These are phyloP conservation scores for Phlyctochytrium bullatum DNA, from an alignment of 192 early-diverging fungal genomes.

Conservation along the genomic window DNA sequence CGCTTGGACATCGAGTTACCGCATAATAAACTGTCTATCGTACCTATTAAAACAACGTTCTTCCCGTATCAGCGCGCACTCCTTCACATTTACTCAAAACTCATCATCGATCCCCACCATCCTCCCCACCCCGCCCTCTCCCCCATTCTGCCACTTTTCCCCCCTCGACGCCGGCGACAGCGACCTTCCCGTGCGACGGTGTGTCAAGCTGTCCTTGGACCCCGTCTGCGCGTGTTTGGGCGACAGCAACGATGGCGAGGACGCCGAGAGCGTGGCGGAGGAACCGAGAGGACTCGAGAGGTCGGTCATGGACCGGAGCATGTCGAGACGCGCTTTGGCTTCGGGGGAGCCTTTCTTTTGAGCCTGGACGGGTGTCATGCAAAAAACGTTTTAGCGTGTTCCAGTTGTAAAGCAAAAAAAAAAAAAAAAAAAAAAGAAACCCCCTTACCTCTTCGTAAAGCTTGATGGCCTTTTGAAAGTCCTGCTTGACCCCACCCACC, in stretches of 20 bases:
- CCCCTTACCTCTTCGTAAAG: slow-evolving; percentile 42
- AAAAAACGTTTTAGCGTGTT: neutral
- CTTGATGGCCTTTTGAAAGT: slow-evolving; percentile 36
- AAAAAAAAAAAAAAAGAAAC: neutral
- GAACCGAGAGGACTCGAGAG: neutral
- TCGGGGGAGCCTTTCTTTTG: slow-evolving; percentile 2
- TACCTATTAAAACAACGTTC: too few species aligned
- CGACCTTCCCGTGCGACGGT: too few species aligned
- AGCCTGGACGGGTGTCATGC: neutral
- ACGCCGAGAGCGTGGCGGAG: neutral
- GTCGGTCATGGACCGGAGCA: neutral
- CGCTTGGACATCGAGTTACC: too few species aligned
- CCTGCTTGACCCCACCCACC: slow-evolving; percentile 28
- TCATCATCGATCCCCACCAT: too few species aligned
- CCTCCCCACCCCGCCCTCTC: too few species aligned
- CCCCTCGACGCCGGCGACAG: too few species aligned
- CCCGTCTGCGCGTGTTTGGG: too few species aligned
- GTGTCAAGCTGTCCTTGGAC: too few species aligned
- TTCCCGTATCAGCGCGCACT: too few species aligned
- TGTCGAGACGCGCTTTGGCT: neutral
- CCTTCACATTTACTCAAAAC: too few species aligned
- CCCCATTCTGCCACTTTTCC: too few species aligned
- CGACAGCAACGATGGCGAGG: neutral
- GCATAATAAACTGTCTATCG: too few species aligned
- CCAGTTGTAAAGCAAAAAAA: neutral